Evolutionary conservation across 305 asterid genomes (phyloP).

Genomic region (Coffea humblotiana): DNA sequence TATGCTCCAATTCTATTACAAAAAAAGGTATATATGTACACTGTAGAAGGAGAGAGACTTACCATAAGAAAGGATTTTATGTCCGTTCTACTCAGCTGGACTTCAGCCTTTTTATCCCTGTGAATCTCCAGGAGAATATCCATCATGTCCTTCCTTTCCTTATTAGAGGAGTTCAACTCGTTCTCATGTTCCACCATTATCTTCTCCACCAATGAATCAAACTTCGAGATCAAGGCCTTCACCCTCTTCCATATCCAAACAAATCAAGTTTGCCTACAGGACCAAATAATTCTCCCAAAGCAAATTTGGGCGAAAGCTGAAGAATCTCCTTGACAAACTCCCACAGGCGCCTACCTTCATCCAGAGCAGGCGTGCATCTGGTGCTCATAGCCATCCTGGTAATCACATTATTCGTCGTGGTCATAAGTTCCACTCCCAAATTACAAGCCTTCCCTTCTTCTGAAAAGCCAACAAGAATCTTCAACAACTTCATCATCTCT

Average conservation of each 20-base stretch:
- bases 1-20: no score
- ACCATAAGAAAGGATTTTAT: conserved; percentile 65
- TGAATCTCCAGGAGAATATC: conserved; percentile 54
- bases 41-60: background rate
- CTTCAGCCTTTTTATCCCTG: conserved; percentile 46
- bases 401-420: conserved; percentile 27
- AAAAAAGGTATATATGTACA: no score
- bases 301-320: conserved; percentile 40
- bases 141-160: conserved; percentile 43
- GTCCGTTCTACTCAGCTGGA: conserved; percentile 39
- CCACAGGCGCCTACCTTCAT: conserved; percentile 38
- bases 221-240: conserved; percentile 39
- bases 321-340: conserved; percentile 43
- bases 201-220: conserved; percentile 53
- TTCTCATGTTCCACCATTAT: conserved; percentile 44
- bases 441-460: conserved; percentile 32
- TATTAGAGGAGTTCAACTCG: conserved; percentile 27
- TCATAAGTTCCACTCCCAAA: conserved; percentile 47
- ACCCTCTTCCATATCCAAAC: conserved; percentile 31
- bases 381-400: conserved; percentile 25
- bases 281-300: conserved; percentile 50
- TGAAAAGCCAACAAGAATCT: conserved; percentile 20
- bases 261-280: conserved; percentile 51
- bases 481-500: conserved; percentile 37
- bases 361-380: conserved; percentile 13